A percentile compares a stretch with the other conserved stretches of the same genome.
Evolutionary conservation across 1,284 basidiomycete species (phyloP).

Genomic region (Moesziomyces sp.): DNA sequence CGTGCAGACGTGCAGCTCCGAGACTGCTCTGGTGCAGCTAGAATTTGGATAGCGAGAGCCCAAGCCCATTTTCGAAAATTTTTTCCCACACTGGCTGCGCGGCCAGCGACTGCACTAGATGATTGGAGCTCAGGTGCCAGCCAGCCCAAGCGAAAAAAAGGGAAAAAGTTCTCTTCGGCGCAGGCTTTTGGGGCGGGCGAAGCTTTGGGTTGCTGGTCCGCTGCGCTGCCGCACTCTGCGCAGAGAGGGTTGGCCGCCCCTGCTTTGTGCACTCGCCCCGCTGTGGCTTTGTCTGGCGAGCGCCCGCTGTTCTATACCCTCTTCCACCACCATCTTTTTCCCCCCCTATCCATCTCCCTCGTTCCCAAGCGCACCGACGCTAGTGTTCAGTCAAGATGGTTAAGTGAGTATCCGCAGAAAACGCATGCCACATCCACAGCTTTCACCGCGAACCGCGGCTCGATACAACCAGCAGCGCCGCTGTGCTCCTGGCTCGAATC

Average conservation of each 20-base stretch:
- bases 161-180: not conserved
- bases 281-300: conserved; percentile 4
- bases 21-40: no score
- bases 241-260: no score
- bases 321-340: conserved; percentile 25
- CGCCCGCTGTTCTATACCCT: conserved; percentile 8
- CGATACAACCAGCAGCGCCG: no score
- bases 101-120: not conserved
- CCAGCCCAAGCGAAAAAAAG: not conserved
- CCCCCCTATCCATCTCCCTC: conserved; percentile 42
- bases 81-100: not conserved
- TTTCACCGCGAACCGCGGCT: no score
- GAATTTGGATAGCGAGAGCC: no score
- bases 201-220: no score
- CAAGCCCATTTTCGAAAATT: not conserved
- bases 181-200: not conserved
- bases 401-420: conserved; percentile 41
- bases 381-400: conserved; percentile 57
- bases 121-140: not conserved
- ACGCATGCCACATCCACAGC: no score
- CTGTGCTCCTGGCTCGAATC: no score
- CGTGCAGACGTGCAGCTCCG: no score
- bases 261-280: not conserved
- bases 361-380: conserved; percentile 40
- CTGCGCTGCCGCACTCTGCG: not conserved